These are phyloP conservation scores for Diaporthe velutina DNA, from an alignment of 2,329 filamentous ascomycete species.

Conservation along the genomic window DNA sequence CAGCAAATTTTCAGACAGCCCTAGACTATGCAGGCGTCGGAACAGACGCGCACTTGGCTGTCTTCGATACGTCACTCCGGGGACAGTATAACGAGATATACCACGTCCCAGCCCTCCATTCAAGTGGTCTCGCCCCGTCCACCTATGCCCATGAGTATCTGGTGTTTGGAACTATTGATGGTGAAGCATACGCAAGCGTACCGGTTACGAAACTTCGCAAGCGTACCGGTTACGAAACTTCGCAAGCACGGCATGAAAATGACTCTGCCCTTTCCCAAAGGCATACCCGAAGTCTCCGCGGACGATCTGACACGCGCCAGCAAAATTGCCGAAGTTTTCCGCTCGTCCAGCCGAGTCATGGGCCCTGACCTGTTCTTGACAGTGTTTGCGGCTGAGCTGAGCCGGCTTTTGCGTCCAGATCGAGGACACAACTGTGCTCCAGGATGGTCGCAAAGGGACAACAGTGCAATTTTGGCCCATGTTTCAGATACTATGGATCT, in stretches of 20 bases:
- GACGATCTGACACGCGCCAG: neutral
- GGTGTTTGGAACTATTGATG: constrained; percentile 1
- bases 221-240: neutral
- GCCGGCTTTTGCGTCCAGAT: neutral
- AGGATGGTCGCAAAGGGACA: constrained; percentile 5
- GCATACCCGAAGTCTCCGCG: neutral
- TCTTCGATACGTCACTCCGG: neutral
- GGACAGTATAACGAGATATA: constrained; percentile 1
- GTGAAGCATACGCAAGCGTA: neutral
- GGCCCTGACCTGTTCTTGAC: neutral
- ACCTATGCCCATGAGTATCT: neutral
- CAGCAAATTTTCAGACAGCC: constrained; percentile 2
- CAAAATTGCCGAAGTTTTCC: neutral
- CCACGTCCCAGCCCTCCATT: neutral
- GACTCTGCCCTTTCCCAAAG: neutral
- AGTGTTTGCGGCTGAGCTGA: constrained; percentile 11
- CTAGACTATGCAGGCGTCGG: neutral
- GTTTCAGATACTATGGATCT: neutral
- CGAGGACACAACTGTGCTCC: no score
- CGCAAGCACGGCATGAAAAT: neutral
- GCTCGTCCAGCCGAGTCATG: neutral
- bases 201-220: neutral
- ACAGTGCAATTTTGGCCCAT: neutral
- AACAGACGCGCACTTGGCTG: neutral
- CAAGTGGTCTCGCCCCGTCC: neutral